These are phyloP conservation scores for Geranium incanum DNA, from an alignment of 441 rosid species.

Conservation along the genomic window DNA sequence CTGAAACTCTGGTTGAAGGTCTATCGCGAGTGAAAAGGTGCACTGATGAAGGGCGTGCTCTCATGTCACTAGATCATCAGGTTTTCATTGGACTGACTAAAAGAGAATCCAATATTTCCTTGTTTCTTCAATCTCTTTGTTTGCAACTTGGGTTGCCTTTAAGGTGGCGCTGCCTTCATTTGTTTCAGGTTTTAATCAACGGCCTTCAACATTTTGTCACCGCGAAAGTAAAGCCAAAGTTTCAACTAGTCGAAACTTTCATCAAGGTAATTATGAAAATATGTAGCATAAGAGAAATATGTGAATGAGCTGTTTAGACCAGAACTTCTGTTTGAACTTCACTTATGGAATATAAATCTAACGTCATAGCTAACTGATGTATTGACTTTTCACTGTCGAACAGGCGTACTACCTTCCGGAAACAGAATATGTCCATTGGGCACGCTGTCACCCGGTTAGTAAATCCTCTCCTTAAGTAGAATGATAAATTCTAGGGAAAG, in stretches of 20 bases:
- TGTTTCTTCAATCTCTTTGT: background rate
- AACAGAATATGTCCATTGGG: conserved; percentile 94
- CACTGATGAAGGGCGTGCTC: conserved; percentile 90
- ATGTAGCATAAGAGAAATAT: background rate
- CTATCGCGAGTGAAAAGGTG: conserved; percentile 90
- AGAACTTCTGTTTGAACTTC: background rate
- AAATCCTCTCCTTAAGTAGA: conserved; percentile 6
- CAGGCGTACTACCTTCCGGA: conserved; percentile 97
- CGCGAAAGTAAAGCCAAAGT: conserved; percentile 60
- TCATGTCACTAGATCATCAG: conserved; percentile 95
- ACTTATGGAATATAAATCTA: background rate
- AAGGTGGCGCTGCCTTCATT: conserved; percentile 6
- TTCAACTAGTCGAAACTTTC: conserved; percentile 73
- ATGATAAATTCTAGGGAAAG: background rate
- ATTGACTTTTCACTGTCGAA: conserved; percentile 11
- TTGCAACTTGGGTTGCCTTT: conserved; percentile 2
- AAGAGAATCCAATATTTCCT: background rate
- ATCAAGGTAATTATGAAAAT: conserved; percentile 50
- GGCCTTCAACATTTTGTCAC: conserved; percentile 81
- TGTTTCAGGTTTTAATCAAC: conserved; percentile 69
- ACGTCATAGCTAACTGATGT: conserved; percentile 6
- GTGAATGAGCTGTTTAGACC: background rate
- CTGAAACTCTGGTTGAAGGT: conserved; percentile 88
- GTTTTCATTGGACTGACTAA: conserved; percentile 26
- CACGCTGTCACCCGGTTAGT: conserved; percentile 89